Conservation (phyloP, 2,329 filamentous ascomycete species). For the Cytospora leucostoma region DNA sequence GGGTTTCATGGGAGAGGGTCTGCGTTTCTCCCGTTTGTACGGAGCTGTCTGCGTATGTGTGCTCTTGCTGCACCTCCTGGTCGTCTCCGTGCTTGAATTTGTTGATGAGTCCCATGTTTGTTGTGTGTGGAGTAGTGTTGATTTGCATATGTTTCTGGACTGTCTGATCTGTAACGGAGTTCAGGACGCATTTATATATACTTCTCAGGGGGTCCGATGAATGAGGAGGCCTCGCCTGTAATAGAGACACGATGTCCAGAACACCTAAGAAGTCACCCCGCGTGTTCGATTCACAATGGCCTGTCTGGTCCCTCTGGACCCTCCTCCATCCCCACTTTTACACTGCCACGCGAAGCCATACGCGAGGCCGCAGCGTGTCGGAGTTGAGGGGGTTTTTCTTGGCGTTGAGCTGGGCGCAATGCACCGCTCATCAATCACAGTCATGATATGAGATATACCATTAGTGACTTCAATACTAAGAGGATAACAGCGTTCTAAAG, state of each 20-base stretch:
- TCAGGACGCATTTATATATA: slow-evolving; percentile 1
- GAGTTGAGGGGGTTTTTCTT: neutral
- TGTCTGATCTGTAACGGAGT: neutral
- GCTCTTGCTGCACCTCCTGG: neutral
- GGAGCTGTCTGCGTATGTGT: neutral
- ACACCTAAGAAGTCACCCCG: neutral
- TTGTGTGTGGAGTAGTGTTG: neutral
- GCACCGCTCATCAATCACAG: neutral
- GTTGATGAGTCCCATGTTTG: slow-evolving; percentile 19
- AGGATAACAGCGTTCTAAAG: neutral
- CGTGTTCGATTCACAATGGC: slow-evolving; percentile 20
- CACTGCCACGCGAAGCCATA: slow-evolving; percentile 18
- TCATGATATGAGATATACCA: neutral
- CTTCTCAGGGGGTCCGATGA: neutral
- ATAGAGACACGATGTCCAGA: slow-evolving; percentile 12
- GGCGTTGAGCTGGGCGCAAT: slow-evolving; percentile 10
- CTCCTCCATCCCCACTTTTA: slow-evolving; percentile 18
- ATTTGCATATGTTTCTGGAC: neutral
- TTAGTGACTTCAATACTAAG: too few species aligned
- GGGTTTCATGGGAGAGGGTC: neutral
- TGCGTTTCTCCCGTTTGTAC: neutral
- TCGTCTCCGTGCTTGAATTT: slow-evolving; percentile 21
- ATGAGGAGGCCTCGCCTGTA: slow-evolving; percentile 19
- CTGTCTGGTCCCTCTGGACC: slow-evolving; percentile 1
- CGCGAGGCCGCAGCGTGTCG: slow-evolving; percentile 13